phyloP scores from a whole-genome alignment of 495 filamentous ascomycete species.

The Parathielavia appendiculata region DNA sequence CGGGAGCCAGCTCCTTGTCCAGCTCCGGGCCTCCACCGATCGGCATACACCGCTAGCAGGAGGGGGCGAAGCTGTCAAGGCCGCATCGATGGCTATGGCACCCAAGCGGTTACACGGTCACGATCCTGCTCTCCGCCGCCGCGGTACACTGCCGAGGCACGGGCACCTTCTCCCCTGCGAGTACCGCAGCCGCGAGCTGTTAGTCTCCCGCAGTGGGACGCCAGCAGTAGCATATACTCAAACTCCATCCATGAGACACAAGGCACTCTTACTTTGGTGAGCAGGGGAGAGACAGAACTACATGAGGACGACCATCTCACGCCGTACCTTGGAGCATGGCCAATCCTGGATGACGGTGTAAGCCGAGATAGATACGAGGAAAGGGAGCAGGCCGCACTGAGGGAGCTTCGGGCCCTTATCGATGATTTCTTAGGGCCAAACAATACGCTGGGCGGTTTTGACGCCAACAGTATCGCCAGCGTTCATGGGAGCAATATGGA shows the following conservation, averaged over 20 bases:
- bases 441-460: not conserved
- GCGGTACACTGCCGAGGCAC: not conserved
- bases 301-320: not conserved
- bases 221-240: not conserved
- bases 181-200: not conserved
- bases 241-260: not conserved
- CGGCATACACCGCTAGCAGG: not conserved
- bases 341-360: not conserved
- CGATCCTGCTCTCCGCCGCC: not conserved
- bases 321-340: not conserved
- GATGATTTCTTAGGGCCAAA: constrained; percentile 4
- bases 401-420: constrained; percentile 9
- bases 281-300: not conserved
- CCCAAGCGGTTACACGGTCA: not conserved
- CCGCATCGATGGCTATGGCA: not conserved
- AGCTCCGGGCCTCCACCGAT: not conserved
- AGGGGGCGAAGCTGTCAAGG: not conserved
- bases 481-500: not conserved
- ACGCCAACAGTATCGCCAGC: not conserved
- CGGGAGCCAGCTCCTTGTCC: not conserved
- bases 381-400: constrained; percentile 3
- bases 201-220: not conserved
- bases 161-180: not conserved
- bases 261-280: no score
- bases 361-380: not conserved